Conservation (phyloP, 805 yeast genomes). For the Monosporozyma aquatica region DNA sequence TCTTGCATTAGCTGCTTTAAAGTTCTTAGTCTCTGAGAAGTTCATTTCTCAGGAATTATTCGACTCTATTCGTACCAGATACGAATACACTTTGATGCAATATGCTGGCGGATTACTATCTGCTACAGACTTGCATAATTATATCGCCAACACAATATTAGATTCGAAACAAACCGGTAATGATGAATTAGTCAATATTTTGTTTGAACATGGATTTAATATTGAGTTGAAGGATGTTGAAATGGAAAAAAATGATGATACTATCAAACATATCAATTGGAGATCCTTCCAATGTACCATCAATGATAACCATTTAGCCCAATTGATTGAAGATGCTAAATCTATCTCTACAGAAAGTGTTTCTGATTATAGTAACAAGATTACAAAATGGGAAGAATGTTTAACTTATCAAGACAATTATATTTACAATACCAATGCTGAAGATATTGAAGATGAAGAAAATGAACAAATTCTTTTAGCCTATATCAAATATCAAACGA, state of each 20-base stretch:
- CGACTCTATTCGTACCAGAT: conserved; percentile 20
- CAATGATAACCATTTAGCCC: conserved; percentile 64
- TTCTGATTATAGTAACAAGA: conserved; percentile 45
- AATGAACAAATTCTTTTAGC: conserved; percentile 68
- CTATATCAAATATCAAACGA: conserved; percentile 58
- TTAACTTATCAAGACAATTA: conserved; percentile 50
- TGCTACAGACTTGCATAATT: conserved; percentile 19
- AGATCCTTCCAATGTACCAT: conserved; percentile 55
- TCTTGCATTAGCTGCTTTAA: conserved; percentile 20
- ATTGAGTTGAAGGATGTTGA: conserved; percentile 11
- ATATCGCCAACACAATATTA: conserved; percentile 11
- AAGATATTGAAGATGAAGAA: conserved; percentile 51
- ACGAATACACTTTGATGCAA: conserved; percentile 25
- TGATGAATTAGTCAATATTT: conserved; percentile 33
- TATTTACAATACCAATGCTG: conserved; percentile 36
- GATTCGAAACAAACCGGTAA: conserved; percentile 10
- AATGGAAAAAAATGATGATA: conserved; percentile 15
- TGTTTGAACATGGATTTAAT: conserved; percentile 26
- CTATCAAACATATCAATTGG: conserved; percentile 45
- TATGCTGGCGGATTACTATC: conserved; percentile 20
- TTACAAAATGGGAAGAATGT: conserved; percentile 62
- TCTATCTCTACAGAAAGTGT: conserved; percentile 28
- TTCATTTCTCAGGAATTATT: conserved; percentile 13
- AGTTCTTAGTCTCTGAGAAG: conserved; percentile 12
- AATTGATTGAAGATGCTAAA: conserved; percentile 39